Percentiles rank a stretch among this genome's conserved stretches.
phyloP scores from a whole-genome alignment of 495 filamentous ascomycete genomes.

The Sordaria brevicollis region DNA sequence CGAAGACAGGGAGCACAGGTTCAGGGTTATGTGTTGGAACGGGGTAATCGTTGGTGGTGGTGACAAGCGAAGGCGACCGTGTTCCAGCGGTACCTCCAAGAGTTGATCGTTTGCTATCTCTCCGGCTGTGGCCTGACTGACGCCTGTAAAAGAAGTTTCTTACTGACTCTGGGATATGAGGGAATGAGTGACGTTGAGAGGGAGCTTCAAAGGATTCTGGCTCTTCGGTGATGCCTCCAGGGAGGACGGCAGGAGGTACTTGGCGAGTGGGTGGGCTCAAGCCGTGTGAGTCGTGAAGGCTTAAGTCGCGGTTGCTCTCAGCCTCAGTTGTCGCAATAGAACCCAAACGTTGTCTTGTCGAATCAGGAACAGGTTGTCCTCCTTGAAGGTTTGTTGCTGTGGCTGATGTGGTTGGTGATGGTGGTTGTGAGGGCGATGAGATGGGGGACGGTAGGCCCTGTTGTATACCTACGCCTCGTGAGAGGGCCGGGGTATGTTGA shows the following conservation, averaged over 20 bases:
- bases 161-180: constrained; percentile 15
- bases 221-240: constrained; percentile 20
- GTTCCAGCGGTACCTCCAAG: constrained; percentile 9
- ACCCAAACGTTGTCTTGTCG: constrained; percentile 1
- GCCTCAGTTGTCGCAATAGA: constrained; percentile 13
- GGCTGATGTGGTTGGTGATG: constrained; percentile 3
- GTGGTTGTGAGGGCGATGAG: constrained; percentile 15
- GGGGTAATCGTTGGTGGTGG: constrained; percentile 5
- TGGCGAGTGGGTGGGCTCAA: constrained; percentile 12
- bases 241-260: constrained; percentile 14
- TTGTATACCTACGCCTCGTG: constrained; percentile 10
- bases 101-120: constrained; percentile 20
- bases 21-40: constrained; percentile 2
- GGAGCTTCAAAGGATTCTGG: constrained; percentile 16
- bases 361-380: neutral
- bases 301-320: constrained; percentile 18
- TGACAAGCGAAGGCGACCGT: constrained; percentile 15
- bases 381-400: neutral
- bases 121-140: constrained; percentile 10
- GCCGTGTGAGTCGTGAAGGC: constrained; percentile 17
- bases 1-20: constrained; percentile 4
- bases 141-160: constrained; percentile 13
- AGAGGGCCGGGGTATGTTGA: constrained; percentile 6
- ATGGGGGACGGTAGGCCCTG: constrained; percentile 20
- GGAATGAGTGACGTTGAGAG: constrained; percentile 7